Conservation (phyloP, 129 eudicot genomes). For the Chrysanthemum lavandulifolium region DNA sequence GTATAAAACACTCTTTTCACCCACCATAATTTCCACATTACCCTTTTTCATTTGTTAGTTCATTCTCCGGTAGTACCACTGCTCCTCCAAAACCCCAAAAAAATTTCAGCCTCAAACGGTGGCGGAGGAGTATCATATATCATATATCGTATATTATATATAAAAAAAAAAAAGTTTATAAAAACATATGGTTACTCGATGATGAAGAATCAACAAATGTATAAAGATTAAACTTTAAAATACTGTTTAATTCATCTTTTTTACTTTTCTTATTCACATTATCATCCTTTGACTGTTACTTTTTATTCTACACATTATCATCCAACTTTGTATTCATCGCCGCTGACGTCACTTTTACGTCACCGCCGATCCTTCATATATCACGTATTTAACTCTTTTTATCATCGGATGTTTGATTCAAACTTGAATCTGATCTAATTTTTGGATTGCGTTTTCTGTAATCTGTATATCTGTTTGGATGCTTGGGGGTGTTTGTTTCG, state of each 20-base stretch:
- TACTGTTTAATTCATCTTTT: conserved; percentile 25
- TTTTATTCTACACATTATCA: conserved; percentile 18
- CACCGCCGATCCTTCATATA: conserved; percentile 10
- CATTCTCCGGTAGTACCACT: conserved; percentile 11
- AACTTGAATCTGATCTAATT: conserved; percentile 31
- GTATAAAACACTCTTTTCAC: conserved; percentile 10
- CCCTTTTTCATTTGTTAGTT: background rate
- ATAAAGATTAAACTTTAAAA: conserved; percentile 6
- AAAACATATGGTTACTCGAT: conserved; percentile 16
- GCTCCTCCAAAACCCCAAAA: conserved; percentile 30
- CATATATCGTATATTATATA: background rate
- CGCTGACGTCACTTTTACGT: background rate
- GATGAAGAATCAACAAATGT: conserved; percentile 34
- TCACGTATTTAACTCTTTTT: background rate
- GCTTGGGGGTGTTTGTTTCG: no score
- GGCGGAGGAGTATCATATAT: background rate
- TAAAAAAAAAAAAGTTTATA: background rate
- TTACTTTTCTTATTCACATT: conserved; percentile 7
- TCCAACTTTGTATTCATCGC: conserved; percentile 20
- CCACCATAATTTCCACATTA: conserved; percentile 8
- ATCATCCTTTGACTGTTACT: background rate
- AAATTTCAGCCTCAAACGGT: conserved; percentile 14
- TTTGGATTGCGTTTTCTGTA: background rate
- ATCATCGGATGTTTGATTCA: conserved; percentile 19
- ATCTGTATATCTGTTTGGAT: no score